These are phyloP conservation scores for Penicillium sp. DNA, from an alignment of 2,329 filamentous ascomycete genomes.

Conservation along the genomic window DNA sequence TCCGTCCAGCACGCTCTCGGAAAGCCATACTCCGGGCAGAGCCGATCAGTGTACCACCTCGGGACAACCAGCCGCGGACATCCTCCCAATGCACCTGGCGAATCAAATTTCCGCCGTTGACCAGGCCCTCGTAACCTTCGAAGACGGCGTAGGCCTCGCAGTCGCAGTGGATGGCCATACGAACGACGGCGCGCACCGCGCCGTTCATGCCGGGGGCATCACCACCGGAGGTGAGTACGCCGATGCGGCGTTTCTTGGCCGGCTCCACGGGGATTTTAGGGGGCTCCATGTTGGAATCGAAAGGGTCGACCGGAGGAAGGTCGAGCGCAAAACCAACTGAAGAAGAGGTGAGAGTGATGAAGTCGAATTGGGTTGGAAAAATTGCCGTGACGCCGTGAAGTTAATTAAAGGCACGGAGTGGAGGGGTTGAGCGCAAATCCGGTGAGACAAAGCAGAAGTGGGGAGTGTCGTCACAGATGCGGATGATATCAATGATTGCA, in stretches of 20 bases:
- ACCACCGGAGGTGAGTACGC: conserved; percentile 89
- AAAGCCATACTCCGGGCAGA: conserved; percentile 92
- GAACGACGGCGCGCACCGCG: conserved; percentile 82
- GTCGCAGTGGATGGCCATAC: conserved; percentile 81
- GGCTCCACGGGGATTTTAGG: conserved; percentile 32
- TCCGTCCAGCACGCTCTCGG: conserved; percentile 78
- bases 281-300: conserved; percentile 21
- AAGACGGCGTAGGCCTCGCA: conserved; percentile 80
- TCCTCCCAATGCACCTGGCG: conserved; percentile 86
- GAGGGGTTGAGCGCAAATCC: conserved; percentile 32
- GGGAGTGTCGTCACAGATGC: conserved; percentile 17
- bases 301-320: conserved; percentile 11
- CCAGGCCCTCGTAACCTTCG: conserved; percentile 94
- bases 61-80: conserved; percentile 88
- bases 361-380: conserved; percentile 9
- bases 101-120: conserved; percentile 85
- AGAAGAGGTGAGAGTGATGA: conserved; percentile 2
- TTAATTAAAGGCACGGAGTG: conserved; percentile 19
- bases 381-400: conserved; percentile 11
- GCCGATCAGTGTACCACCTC: conserved; percentile 92
- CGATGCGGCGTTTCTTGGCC: conserved; percentile 65
- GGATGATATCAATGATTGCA: conserved; percentile 1
- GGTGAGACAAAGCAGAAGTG: conserved; percentile 42
- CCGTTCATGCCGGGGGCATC: conserved; percentile 96
- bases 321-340: conserved; percentile 14